These are phyloP conservation scores for Dissophora ornata DNA, from an alignment of 192 early-diverging fungal species.

Conservation along the genomic window DNA sequence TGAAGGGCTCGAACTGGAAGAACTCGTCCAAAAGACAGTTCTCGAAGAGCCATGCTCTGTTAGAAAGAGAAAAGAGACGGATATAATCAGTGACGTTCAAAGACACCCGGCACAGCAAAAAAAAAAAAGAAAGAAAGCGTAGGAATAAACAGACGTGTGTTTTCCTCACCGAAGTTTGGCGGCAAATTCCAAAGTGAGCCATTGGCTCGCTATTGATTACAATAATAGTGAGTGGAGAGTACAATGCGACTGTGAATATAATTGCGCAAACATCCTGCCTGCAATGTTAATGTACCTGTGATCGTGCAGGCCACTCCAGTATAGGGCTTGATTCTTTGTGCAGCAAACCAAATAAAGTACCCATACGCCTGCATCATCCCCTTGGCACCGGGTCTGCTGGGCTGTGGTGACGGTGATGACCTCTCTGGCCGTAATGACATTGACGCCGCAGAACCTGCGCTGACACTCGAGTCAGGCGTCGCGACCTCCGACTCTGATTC, in stretches of 20 bases:
- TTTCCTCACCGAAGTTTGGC: conserved; percentile 57
- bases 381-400: conserved; percentile 14
- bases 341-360: conserved; percentile 69
- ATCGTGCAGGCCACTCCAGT: conserved; percentile 64
- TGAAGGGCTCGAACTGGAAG: conserved; percentile 69
- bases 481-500: conserved; percentile 19
- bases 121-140: conserved; percentile 1
- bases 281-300: conserved; percentile 56
- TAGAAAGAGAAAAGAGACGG: not conserved
- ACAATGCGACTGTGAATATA: too few species aligned
- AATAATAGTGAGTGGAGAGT: too few species aligned
- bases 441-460: not conserved
- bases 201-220: conserved; percentile 61
- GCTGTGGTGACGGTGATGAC: not conserved
- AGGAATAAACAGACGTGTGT: too few species aligned
- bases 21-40: conserved; percentile 62
- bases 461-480: not conserved
- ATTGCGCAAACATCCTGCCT: too few species aligned
- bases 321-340: conserved; percentile 58
- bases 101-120: not conserved
- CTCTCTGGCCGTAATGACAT: not conserved
- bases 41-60: conserved; percentile 65
- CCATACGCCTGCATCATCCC: conserved; percentile 68
- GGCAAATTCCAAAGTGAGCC: conserved; percentile 69
- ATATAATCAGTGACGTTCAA: not conserved